A percentile compares a stretch with the other conserved stretches of the same genome.
phyloP scores from a whole-genome alignment of 805 yeast species.

The Candida nonsorbophila region DNA sequence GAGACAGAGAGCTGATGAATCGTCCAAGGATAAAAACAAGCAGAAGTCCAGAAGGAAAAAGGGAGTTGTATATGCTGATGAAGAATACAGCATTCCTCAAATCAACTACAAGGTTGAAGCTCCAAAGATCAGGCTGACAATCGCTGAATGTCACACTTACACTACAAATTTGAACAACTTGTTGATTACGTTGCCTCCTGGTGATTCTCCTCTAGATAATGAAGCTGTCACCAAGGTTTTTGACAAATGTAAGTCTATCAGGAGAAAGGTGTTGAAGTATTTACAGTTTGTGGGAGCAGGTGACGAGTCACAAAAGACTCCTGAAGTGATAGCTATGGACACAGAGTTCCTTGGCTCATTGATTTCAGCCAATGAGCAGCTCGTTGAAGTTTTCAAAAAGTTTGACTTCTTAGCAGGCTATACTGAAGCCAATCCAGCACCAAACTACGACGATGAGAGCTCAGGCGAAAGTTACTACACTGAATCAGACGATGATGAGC shows the following conservation, averaged over 20 bases:
- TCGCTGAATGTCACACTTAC: conserved; percentile 72
- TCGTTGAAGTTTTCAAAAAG: conserved; percentile 64
- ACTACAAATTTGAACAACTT: conserved; percentile 64
- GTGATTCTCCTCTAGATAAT: conserved; percentile 59
- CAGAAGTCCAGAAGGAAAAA: conserved; percentile 10
- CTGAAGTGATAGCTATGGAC: conserved; percentile 31
- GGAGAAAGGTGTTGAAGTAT: conserved; percentile 76
- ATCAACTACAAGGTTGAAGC: conserved; percentile 66
- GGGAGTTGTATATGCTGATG: conserved; percentile 34
- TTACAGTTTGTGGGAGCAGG: conserved; percentile 71
- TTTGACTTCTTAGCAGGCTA: conserved; percentile 56
- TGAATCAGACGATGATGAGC: conserved; percentile 27
- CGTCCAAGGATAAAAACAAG: conserved; percentile 10
- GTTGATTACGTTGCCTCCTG: conserved; percentile 34
- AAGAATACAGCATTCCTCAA: conserved; percentile 56
- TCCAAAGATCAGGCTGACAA: conserved; percentile 60
- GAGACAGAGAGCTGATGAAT: conserved; percentile 8
- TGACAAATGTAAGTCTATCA: conserved; percentile 65
- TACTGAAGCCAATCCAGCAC: conserved; percentile 34
- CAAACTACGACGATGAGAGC: conserved; percentile 22
- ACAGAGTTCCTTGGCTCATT: conserved; percentile 88
- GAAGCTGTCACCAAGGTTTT: conserved; percentile 58
- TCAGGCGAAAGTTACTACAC: conserved; percentile 36
- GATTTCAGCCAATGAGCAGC: conserved; percentile 84
- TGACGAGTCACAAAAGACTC: conserved; percentile 20